Evolutionary conservation across 2,329 filamentous ascomycete species (phyloP).

Genomic region (Talaromyces funiculosus): DNA sequence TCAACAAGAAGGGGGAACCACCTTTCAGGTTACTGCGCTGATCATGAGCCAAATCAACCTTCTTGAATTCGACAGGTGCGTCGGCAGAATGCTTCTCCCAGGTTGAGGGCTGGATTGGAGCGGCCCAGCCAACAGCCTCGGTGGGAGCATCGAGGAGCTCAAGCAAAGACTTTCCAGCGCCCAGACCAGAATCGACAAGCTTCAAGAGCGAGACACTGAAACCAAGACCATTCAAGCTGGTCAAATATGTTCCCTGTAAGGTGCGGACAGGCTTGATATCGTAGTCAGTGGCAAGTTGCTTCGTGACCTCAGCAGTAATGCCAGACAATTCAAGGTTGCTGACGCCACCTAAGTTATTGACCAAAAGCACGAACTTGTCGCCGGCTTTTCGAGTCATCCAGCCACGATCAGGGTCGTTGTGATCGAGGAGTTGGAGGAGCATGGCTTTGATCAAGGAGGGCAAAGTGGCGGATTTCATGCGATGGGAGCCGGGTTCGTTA

Average conservation of each 20-base stretch:
- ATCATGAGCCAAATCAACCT: slow-evolving; percentile 38
- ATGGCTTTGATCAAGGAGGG: slow-evolving; percentile 54
- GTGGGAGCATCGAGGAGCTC: slow-evolving; percentile 63
- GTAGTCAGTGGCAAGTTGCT: slow-evolving; percentile 54
- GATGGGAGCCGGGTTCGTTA: slow-evolving; percentile 56
- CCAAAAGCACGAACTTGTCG: slow-evolving; percentile 58
- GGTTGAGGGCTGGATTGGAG: slow-evolving; percentile 53
- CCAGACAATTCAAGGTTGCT: slow-evolving; percentile 62
- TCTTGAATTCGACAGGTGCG: slow-evolving; percentile 36
- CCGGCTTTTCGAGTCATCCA: slow-evolving; percentile 54
- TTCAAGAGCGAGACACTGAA: slow-evolving; percentile 65
- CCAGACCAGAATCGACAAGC: slow-evolving; percentile 54
- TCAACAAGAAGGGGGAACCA: slow-evolving; percentile 22
- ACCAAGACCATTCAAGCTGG: slow-evolving; percentile 64
- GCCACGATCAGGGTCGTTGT: slow-evolving; percentile 57
- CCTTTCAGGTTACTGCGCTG: slow-evolving; percentile 50
- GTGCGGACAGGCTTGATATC: slow-evolving; percentile 57
- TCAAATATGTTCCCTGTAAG: slow-evolving; percentile 64
- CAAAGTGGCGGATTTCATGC: slow-evolving; percentile 43
- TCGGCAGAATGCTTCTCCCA: slow-evolving; percentile 49
- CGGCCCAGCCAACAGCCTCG: slow-evolving; percentile 63
- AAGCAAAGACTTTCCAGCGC: slow-evolving; percentile 51
- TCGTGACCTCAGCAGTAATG: slow-evolving; percentile 61
- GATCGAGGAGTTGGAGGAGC: slow-evolving; percentile 59
- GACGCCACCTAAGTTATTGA: slow-evolving; percentile 67